phyloP scores from a whole-genome alignment of 202 grass and related monocot species.

The Carex arenaria region DNA sequence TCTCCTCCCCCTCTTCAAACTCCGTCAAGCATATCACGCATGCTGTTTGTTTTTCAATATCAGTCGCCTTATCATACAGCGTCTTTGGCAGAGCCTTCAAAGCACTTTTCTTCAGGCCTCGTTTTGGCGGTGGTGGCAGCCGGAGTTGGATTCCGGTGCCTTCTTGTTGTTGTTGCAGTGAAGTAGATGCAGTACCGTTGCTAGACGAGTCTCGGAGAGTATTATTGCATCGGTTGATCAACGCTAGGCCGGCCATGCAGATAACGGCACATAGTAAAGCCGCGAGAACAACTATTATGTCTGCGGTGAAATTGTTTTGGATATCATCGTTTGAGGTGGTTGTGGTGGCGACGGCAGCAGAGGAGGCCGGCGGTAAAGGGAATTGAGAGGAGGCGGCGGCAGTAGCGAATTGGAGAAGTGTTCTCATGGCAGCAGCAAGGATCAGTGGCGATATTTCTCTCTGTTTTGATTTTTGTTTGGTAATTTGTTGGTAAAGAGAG shows the following conservation, averaged over 20 bases:
- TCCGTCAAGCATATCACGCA: constrained; percentile 22
- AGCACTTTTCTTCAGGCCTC: constrained; percentile 17
- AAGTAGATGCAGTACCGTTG: neutral
- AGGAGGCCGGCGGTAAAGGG: neutral
- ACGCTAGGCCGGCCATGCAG: constrained; percentile 2
- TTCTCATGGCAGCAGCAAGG: constrained; percentile 8
- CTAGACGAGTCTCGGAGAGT: neutral
- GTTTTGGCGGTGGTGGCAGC: constrained; percentile 1
- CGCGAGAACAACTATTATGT: constrained; percentile 9
- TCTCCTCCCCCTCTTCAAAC: constrained; percentile 13
- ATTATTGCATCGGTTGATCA: neutral
- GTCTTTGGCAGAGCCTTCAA: constrained; percentile 11
- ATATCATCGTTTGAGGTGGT: neutral
- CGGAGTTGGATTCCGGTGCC: neutral
- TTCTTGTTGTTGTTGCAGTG: neutral
- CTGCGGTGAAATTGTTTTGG: neutral
- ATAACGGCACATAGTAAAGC: constrained; percentile 15
- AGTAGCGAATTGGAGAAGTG: constrained; percentile 4
- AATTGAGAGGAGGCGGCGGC: neutral
- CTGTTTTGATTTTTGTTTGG: neutral
- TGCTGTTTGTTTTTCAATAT: neutral
- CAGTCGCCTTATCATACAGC: neutral
- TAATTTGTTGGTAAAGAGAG: constrained; percentile 7
- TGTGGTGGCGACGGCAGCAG: neutral
- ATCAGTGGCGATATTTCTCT: neutral